Conservation (phyloP, 306 rosid species). For the Gleditsia sinensis region DNA sequence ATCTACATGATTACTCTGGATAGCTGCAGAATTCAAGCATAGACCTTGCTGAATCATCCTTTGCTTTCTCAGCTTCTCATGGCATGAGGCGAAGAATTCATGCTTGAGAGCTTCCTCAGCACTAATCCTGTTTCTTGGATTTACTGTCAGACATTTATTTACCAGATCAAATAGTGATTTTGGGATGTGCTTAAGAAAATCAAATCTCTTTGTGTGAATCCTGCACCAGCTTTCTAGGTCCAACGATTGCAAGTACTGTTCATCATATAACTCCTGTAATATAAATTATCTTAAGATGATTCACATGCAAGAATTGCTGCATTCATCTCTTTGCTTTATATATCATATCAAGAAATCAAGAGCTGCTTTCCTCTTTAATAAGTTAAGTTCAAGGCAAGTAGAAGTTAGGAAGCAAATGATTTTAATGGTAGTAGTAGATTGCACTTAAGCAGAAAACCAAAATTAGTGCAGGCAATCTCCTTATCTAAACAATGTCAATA, state of each 20-base stretch:
- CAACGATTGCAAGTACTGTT: slow-evolving; percentile 47
- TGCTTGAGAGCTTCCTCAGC: slow-evolving; percentile 69
- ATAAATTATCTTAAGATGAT: neutral
- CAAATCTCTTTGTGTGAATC: slow-evolving; percentile 53
- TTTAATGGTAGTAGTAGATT: neutral
- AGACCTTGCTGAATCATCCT: slow-evolving; percentile 40
- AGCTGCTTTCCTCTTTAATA: neutral
- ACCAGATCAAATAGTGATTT: slow-evolving; percentile 61
- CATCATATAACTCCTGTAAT: slow-evolving; percentile 59
- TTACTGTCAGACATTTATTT: slow-evolving; percentile 65
- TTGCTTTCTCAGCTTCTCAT: slow-evolving; percentile 43
- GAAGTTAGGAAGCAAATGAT: neutral
- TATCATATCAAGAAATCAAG: neutral
- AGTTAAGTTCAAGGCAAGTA: neutral
- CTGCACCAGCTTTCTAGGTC: slow-evolving; percentile 62
- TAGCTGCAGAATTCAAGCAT: slow-evolving; percentile 21
- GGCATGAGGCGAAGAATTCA: slow-evolving; percentile 58
- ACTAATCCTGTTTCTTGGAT: slow-evolving; percentile 64
- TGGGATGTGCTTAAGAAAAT: slow-evolving; percentile 51
- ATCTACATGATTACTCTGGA: slow-evolving; percentile 19
- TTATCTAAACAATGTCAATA: neutral
- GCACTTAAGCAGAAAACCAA: slow-evolving; percentile 7
- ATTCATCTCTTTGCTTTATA: slow-evolving; percentile 6
- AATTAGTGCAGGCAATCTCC: neutral
- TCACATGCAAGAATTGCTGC: neutral